Evolutionary conservation across 2,329 filamentous ascomycete species (phyloP), one percentile per base, ranked within the genome.

Genomic region (Thelonectria blattea): DNA sequence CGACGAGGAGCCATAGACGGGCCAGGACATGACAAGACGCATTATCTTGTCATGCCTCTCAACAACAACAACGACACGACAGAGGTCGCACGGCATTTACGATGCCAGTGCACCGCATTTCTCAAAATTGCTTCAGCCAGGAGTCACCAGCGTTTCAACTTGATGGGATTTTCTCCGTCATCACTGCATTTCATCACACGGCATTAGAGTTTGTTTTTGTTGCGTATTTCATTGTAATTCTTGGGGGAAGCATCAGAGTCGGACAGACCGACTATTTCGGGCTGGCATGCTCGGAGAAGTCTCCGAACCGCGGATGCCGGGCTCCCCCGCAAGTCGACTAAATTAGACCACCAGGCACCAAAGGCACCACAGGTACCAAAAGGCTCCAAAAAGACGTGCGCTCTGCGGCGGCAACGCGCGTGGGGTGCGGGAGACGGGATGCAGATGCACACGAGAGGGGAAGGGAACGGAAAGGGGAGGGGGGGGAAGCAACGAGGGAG

Each of bases 71-170:
- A 30, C 53, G 11, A n/a, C 11, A 22, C 39, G 27, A 60, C 45
- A 6, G 48, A 48, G 20, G 58, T 50, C 48, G 27, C 22, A 53
- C 37, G 41, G 39, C 52, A 53, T 42, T 39, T 39, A 52, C 52
- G 22, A 24, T 52, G 18, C 10, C 34, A 59, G 34, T 43, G 55
- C 55, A 60, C 47, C 45, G 41, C 41, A 58, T 56, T 53, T 49
- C 51, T 56, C 62, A 58, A 65, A 62, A 62, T 58, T 47, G 60
- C 49, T 66, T 48, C 52, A 69, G 68, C 68, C 63, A 59, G 68
- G 68, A 70, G 68, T 70, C 65, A 66, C 57, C 42, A 70, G 68
- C 68, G 68, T 70, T 66, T 59, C 59, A 52, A 52, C 34, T 49
- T 45, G 32, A 52, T 47, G 32, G 42, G 22, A 30, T 18, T 54